Percentiles rank a stretch among this genome's conserved stretches.
These are phyloP conservation scores for Meira miltonrushii DNA, from an alignment of 1,284 basidiomycete species.

Conservation along the genomic window DNA sequence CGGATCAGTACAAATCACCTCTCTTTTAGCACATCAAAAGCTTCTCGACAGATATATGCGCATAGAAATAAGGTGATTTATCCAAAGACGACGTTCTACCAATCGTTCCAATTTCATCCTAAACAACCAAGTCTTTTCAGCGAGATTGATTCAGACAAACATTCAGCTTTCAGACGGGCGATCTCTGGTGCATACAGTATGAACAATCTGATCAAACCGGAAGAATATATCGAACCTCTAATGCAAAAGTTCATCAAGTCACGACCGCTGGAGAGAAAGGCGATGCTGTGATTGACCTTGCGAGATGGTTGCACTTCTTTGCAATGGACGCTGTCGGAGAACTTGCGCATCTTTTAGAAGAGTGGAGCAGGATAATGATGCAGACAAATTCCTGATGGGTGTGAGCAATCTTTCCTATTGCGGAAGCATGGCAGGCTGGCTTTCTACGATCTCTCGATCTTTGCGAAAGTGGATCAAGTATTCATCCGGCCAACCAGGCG, in stretches of 20 bases:
- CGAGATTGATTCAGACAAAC: conserved; percentile 35
- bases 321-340: conserved; percentile 42
- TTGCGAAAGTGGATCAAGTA: conserved; percentile 25
- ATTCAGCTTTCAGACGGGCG: conserved; percentile 27
- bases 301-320: conserved; percentile 37
- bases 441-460: conserved; percentile 20
- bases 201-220: conserved; percentile 33
- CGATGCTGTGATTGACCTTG: conserved; percentile 22
- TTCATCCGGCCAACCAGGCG: conserved; percentile 28
- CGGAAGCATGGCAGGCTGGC: conserved; percentile 29
- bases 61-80: conserved; percentile 26
- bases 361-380: neutral
- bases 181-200: conserved; percentile 39
- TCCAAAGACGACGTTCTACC: conserved; percentile 31
- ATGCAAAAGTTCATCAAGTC: conserved; percentile 22
- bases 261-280: conserved; percentile 6
- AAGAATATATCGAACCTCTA: conserved; percentile 34
- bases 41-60: conserved; percentile 36
- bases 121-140: conserved; percentile 35
- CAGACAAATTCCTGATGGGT: conserved; percentile 23
- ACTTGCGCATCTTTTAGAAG: conserved; percentile 20
- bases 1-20: conserved; percentile 39
- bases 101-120: conserved; percentile 29
- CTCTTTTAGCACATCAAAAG: conserved; percentile 26
- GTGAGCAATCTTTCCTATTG: conserved; percentile 36